Base-by-base conservation (phyloP, 2,329 filamentous ascomycete genomes). In the Fusarium nanum region DNA sequence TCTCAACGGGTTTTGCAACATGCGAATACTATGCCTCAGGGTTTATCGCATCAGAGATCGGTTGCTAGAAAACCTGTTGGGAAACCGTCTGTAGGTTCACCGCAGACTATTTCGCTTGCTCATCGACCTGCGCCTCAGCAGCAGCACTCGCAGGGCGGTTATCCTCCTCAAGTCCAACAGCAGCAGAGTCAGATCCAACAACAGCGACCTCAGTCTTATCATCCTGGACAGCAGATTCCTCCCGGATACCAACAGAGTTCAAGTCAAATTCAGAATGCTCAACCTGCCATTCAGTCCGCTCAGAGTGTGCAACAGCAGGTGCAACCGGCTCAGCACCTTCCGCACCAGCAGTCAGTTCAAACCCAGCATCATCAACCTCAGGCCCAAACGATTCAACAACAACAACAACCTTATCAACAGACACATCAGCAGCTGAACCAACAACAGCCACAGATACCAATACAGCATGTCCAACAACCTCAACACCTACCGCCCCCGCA, bases 41-140 rank as follows among this genome's bases (percentile, higher is more conserved):
- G 47, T 40, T 55, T 71, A 47, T n/a, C 42, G 27, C 63, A 66
- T 55, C 65, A 71, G 28, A 70, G 60, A 16, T 61, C 68, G 16
- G 60, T 71, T 6, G 50, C 57, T 23, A 67, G 68, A 11, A 71
- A 62, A 8, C 66, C 68, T 14, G 52, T 66, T 16, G 61, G 45
- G 2, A 64, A 60, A 20, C 57, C 20, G 1, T 37, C 44, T 25
- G 18, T 20, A 50, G 18, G 7, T 2, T 42, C 45, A 3, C 16
- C 56, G 2, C 68, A 64, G 9, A 30, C 28, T 25, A 32, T 54
- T n/a, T 66, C 68, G 2, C 56, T 71, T 9, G 49, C 60, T 1
- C 23, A 71, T 34, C 23, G 64, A 9, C 64, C 68, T 12, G 56
- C 68, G 44, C 50, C 64, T 18, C 34, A 46, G 2, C 45, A 48